Conservation (phyloP, 352 stramenopile species). For the Globisporangium spiculum region DNA sequence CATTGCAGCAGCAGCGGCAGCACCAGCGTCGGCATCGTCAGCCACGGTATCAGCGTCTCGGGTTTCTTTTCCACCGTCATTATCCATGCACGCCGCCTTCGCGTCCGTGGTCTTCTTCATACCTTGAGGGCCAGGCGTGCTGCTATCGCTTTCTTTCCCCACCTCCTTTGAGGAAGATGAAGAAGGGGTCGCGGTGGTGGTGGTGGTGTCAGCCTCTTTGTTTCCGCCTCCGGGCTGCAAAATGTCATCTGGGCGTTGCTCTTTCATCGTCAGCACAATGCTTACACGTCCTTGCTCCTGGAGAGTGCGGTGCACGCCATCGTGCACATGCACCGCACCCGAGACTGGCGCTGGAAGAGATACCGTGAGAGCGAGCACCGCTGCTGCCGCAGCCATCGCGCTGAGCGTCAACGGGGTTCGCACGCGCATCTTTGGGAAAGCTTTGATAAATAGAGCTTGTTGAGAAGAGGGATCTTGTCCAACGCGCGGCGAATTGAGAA, state of each 20-base stretch:
- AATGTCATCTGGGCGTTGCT: conserved; percentile 22
- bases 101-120: background rate
- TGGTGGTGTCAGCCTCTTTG: background rate
- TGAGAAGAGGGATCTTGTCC: background rate
- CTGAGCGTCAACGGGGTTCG: conserved; percentile 5
- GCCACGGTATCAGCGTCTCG: background rate
- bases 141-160: conserved; percentile 15
- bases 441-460: background rate
- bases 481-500: background rate
- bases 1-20: conserved; percentile 10
- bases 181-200: background rate
- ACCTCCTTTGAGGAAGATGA: conserved; percentile 1
- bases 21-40: background rate
- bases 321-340: conserved; percentile 14
- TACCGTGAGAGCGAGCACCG: background rate
- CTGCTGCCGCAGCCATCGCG: background rate
- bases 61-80: conserved; percentile 1
- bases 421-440: conserved; percentile 7
- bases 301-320: conserved; percentile 18
- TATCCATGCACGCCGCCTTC: conserved; percentile 11
- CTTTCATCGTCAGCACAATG: conserved; percentile 36
- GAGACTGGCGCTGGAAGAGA: background rate
- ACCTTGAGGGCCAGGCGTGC: background rate
- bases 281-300: conserved; percentile 21
- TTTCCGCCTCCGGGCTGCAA: conserved; percentile 7